These are phyloP conservation scores for Fusarium longipes DNA, from an alignment of 2,329 filamentous ascomycete species.

Conservation along the genomic window DNA sequence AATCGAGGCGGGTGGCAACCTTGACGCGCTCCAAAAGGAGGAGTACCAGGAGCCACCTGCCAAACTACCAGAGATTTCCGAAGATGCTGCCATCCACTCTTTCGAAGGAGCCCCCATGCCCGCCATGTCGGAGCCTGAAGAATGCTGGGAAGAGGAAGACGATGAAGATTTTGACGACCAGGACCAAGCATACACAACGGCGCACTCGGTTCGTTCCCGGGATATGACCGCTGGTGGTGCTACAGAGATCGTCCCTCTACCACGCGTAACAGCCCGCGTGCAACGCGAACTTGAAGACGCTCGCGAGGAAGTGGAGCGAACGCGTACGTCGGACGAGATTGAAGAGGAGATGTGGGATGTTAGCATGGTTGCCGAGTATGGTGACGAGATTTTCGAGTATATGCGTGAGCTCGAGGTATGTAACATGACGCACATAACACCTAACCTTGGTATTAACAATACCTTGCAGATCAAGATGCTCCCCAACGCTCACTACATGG, in stretches of 20 bases:
- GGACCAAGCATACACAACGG: slow-evolving; percentile 78
- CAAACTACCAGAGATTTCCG: slow-evolving; percentile 49
- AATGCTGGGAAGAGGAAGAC: slow-evolving; percentile 83
- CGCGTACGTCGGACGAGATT: slow-evolving; percentile 76
- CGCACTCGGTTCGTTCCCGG: slow-evolving; percentile 79
- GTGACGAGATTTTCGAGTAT: slow-evolving; percentile 94
- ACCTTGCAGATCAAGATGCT: slow-evolving; percentile 75
- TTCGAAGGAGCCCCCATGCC: slow-evolving; percentile 44
- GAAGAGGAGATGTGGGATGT: slow-evolving; percentile 94
- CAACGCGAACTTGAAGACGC: slow-evolving; percentile 77
- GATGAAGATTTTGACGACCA: slow-evolving; percentile 73
- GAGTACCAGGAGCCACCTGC: slow-evolving; percentile 40
- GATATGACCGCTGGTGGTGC: slow-evolving; percentile 64
- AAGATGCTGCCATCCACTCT: slow-evolving; percentile 43
- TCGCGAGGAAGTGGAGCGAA: slow-evolving; percentile 75
- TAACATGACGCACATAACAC: background rate
- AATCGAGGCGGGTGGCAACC: slow-evolving; percentile 42
- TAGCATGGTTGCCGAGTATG: slow-evolving; percentile 97
- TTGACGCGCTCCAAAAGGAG: slow-evolving; percentile 42
- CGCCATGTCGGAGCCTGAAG: slow-evolving; percentile 63
- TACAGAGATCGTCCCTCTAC: slow-evolving; percentile 71
- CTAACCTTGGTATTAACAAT: slow-evolving; percentile 40
- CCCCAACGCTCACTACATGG: slow-evolving; percentile 95
- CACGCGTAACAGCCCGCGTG: slow-evolving; percentile 75
- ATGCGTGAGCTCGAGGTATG: slow-evolving; percentile 88